phyloP scores from a whole-genome alignment of 306 rosid genomes.

The Cucurbita argyrosperma region DNA sequence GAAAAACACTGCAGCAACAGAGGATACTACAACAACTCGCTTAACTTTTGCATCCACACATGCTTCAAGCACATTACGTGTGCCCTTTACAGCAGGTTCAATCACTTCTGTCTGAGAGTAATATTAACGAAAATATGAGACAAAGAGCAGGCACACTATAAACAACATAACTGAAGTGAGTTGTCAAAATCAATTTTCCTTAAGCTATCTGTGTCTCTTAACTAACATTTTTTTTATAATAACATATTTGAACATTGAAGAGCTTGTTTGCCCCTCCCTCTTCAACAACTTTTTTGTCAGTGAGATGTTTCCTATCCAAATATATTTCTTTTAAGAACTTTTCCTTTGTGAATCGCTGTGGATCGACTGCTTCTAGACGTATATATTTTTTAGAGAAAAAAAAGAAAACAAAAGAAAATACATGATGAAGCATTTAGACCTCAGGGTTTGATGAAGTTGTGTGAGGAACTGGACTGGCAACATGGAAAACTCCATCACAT shows the following conservation, averaged over 20 bases:
- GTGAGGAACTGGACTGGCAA: slow-evolving; percentile 34
- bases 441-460: slow-evolving; percentile 23
- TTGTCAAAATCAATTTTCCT: background rate
- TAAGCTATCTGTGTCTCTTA: background rate
- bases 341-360: background rate
- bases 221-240: no score
- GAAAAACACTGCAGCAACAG: slow-evolving; percentile 12
- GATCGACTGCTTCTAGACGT: background rate
- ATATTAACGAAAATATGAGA: background rate
- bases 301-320: background rate
- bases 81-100: slow-evolving; percentile 16
- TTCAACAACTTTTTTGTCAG: background rate
- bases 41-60: slow-evolving; percentile 23
- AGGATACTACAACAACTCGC: slow-evolving; percentile 27
- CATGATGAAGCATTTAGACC: slow-evolving; percentile 4
- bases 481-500: slow-evolving; percentile 33
- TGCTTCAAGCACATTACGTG: slow-evolving; percentile 22
- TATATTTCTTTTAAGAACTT: background rate
- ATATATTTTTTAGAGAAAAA: background rate
- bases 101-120: slow-evolving; percentile 11
- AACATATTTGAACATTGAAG: background rate
- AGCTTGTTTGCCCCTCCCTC: background rate
- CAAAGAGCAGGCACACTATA: background rate
- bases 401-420: background rate
- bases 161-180: background rate